phyloP scores from a whole-genome alignment of 2,329 filamentous ascomycete species.

The Diplodia sapinea region DNA sequence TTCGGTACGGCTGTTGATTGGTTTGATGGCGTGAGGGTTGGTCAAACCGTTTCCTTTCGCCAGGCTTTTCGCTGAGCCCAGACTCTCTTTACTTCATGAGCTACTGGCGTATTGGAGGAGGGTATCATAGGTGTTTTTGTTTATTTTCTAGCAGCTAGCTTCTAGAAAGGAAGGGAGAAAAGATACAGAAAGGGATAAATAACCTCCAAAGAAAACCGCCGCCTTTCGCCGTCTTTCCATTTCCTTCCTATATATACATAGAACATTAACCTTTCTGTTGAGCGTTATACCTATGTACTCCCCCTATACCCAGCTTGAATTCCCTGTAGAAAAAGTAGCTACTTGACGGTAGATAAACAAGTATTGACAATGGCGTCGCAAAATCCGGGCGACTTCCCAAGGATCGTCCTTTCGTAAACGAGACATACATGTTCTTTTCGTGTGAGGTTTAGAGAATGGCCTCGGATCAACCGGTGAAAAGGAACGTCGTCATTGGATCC shows the following conservation, averaged over 20 bases:
- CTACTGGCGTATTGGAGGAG: not conserved
- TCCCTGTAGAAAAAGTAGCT: not conserved
- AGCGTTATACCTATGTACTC: slow-evolving; percentile 20
- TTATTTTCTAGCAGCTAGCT: not conserved
- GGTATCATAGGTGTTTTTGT: not conserved
- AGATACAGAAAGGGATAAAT: not conserved
- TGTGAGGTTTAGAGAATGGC: slow-evolving; percentile 11
- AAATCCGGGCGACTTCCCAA: slow-evolving; percentile 9
- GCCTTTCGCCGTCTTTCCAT: not conserved
- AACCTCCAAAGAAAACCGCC: not conserved
- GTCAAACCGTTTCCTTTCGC: too few relatives aligned
- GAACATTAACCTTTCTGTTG: slow-evolving; percentile 8
- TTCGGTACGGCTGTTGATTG: not conserved
- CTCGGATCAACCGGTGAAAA: slow-evolving; percentile 17
- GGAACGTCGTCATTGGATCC: not conserved
- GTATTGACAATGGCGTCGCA: not conserved
- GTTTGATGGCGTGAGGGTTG: not conserved
- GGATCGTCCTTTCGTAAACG: slow-evolving; percentile 13
- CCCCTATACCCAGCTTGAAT: not conserved
- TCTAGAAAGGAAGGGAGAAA: not conserved
- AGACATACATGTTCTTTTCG: slow-evolving; percentile 10
- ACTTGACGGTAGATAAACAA: slow-evolving; percentile 1
- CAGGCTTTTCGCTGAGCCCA: too few relatives aligned
- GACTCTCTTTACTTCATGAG: too few relatives aligned
- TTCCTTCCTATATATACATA: not conserved